Conservation (phyloP, 805 yeast species). For the Candida berthetii region DNA sequence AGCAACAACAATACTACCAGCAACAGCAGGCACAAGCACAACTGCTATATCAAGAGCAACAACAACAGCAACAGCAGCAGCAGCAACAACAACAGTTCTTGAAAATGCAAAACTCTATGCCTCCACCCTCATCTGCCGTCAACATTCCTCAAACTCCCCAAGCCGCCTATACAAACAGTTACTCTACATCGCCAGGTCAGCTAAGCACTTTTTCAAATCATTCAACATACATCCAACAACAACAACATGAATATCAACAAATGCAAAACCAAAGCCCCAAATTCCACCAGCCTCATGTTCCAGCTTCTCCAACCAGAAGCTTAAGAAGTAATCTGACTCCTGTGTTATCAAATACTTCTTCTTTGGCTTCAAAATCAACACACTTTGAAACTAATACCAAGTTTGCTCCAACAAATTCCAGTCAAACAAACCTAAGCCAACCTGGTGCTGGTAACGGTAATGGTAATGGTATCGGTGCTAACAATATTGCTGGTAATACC, state of each 20-base stretch:
- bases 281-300: slow-evolving; percentile 21
- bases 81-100: slow-evolving; percentile 12
- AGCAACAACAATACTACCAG: slow-evolving; percentile 25
- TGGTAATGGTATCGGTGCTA: neutral
- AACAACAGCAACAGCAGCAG: slow-evolving; percentile 12
- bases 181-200: slow-evolving; percentile 18
- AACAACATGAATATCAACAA: slow-evolving; percentile 16
- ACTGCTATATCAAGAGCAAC: slow-evolving; percentile 19
- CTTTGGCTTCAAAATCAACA: slow-evolving; percentile 15
- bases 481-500: neutral
- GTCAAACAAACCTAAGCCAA: slow-evolving; percentile 3
- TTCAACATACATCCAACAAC: slow-evolving; percentile 7
- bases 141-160: slow-evolving; percentile 16
- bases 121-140: slow-evolving; percentile 18
- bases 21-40: slow-evolving; percentile 18
- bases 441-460: slow-evolving; percentile 3
- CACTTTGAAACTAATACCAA: neutral
- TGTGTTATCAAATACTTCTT: slow-evolving; percentile 16
- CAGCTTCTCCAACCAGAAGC: slow-evolving; percentile 25
- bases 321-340: slow-evolving; percentile 19
- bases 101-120: slow-evolving; percentile 21
- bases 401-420: neutral
- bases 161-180: slow-evolving; percentile 9
- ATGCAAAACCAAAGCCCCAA: slow-evolving; percentile 19
- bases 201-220: slow-evolving; percentile 8